Conservation (phyloP, 75 land plant genomes). For the Sequoia sempervirens region DNA sequence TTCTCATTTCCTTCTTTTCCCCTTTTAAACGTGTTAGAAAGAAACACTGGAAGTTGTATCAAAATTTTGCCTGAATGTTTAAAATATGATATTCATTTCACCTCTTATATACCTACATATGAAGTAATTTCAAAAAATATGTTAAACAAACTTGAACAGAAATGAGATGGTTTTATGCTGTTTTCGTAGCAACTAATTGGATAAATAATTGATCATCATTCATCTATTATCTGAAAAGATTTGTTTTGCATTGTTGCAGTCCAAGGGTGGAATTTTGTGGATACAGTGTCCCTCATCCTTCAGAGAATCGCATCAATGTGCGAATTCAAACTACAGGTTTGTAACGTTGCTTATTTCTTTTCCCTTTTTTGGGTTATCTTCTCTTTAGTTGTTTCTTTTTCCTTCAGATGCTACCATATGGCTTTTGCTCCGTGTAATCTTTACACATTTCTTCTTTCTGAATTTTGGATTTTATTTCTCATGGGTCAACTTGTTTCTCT, state of each 20-base stretch:
- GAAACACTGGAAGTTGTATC: background rate
- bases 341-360: background rate
- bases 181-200: background rate
- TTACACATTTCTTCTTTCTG: background rate
- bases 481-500: too few relatives aligned
- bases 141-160: background rate
- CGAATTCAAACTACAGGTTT: constrained; percentile 95
- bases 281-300: constrained; percentile 95
- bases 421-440: background rate
- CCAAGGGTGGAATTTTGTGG: constrained; percentile 88
- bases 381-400: background rate
- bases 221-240: background rate
- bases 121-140: background rate
- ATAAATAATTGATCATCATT: background rate
- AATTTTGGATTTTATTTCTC: background rate
- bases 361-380: background rate
- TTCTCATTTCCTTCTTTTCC: background rate
- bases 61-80: background rate
- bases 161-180: background rate
- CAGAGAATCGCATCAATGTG: constrained; percentile 79
- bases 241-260: constrained; percentile 38
- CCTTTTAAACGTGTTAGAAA: background rate
- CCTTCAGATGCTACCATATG: background rate
- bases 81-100: background rate
- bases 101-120: background rate